A percentile compares a stretch with the other conserved stretches of the same genome.
phyloP scores from a whole-genome alignment of 768 basidiomycete species.

The Pleurotus eryngii region DNA sequence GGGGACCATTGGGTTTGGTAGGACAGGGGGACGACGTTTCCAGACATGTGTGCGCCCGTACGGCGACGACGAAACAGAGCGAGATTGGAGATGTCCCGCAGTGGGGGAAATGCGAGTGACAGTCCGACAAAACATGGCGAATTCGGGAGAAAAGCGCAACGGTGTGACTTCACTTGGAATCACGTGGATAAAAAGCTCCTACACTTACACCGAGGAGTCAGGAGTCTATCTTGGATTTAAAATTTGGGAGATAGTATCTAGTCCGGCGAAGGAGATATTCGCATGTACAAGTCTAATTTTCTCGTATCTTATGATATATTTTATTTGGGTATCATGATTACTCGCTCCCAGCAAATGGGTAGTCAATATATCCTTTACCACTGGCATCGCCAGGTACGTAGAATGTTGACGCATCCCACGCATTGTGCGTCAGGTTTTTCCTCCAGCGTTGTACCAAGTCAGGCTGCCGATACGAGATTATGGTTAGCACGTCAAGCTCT shows the following conservation, averaged over 20 bases:
- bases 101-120: background rate
- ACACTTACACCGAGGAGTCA: too few relatives aligned
- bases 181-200: too few relatives aligned
- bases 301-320: too few relatives aligned
- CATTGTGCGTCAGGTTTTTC: slow-evolving; percentile 17
- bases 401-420: slow-evolving; percentile 17
- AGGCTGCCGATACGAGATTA: slow-evolving; percentile 15
- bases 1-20: slow-evolving; percentile 83
- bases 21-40: slow-evolving; percentile 60
- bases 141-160: too few relatives aligned
- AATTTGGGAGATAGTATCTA: too few relatives aligned
- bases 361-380: slow-evolving; percentile 27
- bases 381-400: slow-evolving; percentile 20
- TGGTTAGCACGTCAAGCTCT: background rate
- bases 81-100: slow-evolving; percentile 19
- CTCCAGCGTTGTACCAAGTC: slow-evolving; percentile 26
- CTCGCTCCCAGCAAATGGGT: slow-evolving; percentile 17
- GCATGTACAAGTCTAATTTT: too few relatives aligned
- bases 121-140: too few relatives aligned
- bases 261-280: too few relatives aligned
- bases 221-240: too few relatives aligned
- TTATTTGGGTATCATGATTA: too few relatives aligned
- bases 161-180: too few relatives aligned
- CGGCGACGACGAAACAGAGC: slow-evolving; percentile 64
- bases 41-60: slow-evolving; percentile 85